Base-by-base conservation (phyloP, 2,329 filamentous ascomycete species). In the Parafenestella ontariensis region DNA sequence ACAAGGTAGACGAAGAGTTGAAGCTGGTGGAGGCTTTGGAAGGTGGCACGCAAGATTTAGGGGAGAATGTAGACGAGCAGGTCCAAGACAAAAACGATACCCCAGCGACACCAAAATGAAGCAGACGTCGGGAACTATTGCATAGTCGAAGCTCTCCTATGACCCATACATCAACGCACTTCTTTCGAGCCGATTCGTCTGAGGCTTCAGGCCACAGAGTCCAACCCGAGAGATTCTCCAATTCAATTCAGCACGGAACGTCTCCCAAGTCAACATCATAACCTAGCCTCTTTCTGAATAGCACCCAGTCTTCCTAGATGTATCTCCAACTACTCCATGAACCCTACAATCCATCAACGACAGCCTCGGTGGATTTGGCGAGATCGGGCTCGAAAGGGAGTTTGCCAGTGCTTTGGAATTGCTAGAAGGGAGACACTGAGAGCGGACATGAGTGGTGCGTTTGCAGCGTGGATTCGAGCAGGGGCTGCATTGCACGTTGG, bases 1-100 rank as follows among this genome's bases (percentile, higher is more conserved):
- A 84, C 56, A 78, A 80, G 47, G 75, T 78, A 1, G 83, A 85
- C 51, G 72, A 73, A 55, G 65, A 76, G 47, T 33, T 72, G 53
- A 70, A 69, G 54, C 48, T 69, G 20, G 44, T 66, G 7, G 66
- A 69, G 9, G 61, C 54, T 1, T 41, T 69, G 20, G 68, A 71
- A 23, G 61, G 59, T n/a, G 55, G 59, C 5, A 54, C 57, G 15
- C 54, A 65, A 31, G 61, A 64, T 37, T 56, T 49, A 2, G 51
- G 49, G 60, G 56, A 63, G 15, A 59, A 65, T 24, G 49, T 42
- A 8, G 53, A 57, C 39, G 58, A 62, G 39, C 34, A 49, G 11
- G 33, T n/a, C 17, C 56, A 53, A 41, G 44, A 42, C 5, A 39
- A 59, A 17, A 39, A 46, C 43, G 40, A 20, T 20, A 46, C 46